Evolutionary conservation across 2,329 filamentous ascomycete genomes (phyloP).

Genomic region (Fusarium stilboides): DNA sequence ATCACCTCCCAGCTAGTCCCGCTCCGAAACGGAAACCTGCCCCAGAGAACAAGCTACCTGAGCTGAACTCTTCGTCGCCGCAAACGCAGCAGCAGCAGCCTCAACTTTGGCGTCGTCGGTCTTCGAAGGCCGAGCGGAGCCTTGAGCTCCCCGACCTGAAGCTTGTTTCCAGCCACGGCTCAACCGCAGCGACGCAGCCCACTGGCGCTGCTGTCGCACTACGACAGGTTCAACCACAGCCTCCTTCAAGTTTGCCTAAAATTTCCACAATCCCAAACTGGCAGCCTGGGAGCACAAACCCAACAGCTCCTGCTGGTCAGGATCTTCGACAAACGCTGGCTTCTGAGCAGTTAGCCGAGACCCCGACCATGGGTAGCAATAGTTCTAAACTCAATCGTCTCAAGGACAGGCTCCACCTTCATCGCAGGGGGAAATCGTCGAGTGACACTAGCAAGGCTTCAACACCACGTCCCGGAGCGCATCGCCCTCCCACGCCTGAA

Average conservation of each 20-base stretch:
- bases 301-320: slow-evolving; percentile 30
- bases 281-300: slow-evolving; percentile 29
- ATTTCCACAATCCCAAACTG: slow-evolving; percentile 36
- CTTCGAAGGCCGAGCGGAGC: slow-evolving; percentile 64
- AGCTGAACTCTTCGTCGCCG: slow-evolving; percentile 48
- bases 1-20: slow-evolving; percentile 43
- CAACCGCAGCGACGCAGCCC: slow-evolving; percentile 58
- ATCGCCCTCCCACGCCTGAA: slow-evolving; percentile 65
- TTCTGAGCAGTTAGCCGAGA: slow-evolving; percentile 38
- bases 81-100: slow-evolving; percentile 44
- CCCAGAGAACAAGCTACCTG: slow-evolving; percentile 26
- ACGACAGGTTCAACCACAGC: slow-evolving; percentile 39
- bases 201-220: slow-evolving; percentile 10
- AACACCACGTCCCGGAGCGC: slow-evolving; percentile 43
- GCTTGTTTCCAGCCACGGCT: slow-evolving; percentile 65
- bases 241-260: slow-evolving; percentile 35
- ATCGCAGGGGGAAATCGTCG: slow-evolving; percentile 45
- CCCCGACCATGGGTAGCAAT: slow-evolving; percentile 53
- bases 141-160: slow-evolving; percentile 65
- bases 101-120: slow-evolving; percentile 66
- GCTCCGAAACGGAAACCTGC: slow-evolving; percentile 36
- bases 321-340: slow-evolving; percentile 22
- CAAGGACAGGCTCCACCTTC: slow-evolving; percentile 52
- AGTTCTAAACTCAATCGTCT: slow-evolving; percentile 53
- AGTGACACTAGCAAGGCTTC: slow-evolving; percentile 44